These are phyloP conservation scores for Globisporangium rhizosaccharum DNA, from an alignment of 352 stramenopile species.

Conservation along the genomic window DNA sequence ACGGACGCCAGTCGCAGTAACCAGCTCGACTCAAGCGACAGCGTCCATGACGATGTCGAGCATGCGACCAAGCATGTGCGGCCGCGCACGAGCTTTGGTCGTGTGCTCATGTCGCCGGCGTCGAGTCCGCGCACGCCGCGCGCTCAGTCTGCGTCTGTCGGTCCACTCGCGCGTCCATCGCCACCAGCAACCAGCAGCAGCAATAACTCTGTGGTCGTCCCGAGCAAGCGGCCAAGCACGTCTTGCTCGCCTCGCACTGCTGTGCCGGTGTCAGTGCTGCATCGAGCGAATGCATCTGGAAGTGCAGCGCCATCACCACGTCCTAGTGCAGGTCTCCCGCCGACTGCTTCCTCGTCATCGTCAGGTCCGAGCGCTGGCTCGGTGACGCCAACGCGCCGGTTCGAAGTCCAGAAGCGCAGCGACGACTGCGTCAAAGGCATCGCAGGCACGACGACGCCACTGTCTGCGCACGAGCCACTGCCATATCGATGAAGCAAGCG, in stretches of 20 bases:
- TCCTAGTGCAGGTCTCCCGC: slow-evolving; percentile 12
- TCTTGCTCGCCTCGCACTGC: slow-evolving; percentile 32
- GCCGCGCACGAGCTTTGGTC: background rate
- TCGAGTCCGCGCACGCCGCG: slow-evolving; percentile 20
- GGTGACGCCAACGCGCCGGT: slow-evolving; percentile 25
- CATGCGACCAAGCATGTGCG: background rate
- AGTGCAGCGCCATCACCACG: slow-evolving; percentile 1
- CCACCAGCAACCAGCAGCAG: background rate
- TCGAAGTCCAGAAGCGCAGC: slow-evolving; percentile 43
- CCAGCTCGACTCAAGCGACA: background rate
- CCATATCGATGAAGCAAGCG: slow-evolving; percentile 38
- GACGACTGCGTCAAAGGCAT: slow-evolving; percentile 25
- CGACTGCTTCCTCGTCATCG: background rate
- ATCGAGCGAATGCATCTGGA: background rate
- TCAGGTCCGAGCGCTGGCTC: background rate
- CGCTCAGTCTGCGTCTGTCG: slow-evolving; percentile 28
- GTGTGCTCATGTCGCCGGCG: slow-evolving; percentile 1
- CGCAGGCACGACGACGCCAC: slow-evolving; percentile 31
- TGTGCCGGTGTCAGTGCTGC: slow-evolving; percentile 18
- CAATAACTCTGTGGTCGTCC: background rate
- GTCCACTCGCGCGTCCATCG: slow-evolving; percentile 13
- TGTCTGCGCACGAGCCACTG: slow-evolving; percentile 41
- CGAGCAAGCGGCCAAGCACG: slow-evolving; percentile 28
- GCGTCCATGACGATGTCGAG: background rate
- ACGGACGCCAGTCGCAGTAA: slow-evolving; percentile 1